Evolutionary conservation across 805 yeast species (phyloP).

Genomic region (Lachancea waltii): DNA sequence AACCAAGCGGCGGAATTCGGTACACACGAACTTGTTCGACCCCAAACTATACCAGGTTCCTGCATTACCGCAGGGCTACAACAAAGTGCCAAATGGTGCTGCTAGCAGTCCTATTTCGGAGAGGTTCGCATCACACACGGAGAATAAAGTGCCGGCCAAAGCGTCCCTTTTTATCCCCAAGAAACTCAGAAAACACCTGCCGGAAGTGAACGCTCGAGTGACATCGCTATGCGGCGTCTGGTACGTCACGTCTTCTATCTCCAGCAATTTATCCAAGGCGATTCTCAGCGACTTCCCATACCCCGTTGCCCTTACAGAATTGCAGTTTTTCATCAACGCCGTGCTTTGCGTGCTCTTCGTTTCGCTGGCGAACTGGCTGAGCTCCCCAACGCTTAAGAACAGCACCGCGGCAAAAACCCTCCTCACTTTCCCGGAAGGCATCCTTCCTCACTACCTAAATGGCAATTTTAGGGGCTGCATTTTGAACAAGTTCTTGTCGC

Average conservation of each 20-base stretch:
- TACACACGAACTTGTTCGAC: slow-evolving; percentile 19
- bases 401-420: slow-evolving; percentile 14
- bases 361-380: slow-evolving; percentile 36
- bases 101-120: neutral
- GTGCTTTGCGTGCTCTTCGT: slow-evolving; percentile 46
- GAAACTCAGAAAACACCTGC: slow-evolving; percentile 18
- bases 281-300: slow-evolving; percentile 63
- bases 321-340: slow-evolving; percentile 75
- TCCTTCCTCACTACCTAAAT: slow-evolving; percentile 29
- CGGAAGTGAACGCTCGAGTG: slow-evolving; percentile 38
- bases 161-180: slow-evolving; percentile 12
- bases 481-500: slow-evolving; percentile 43
- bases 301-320: slow-evolving; percentile 85
- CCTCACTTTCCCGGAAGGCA: slow-evolving; percentile 31
- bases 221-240: slow-evolving; percentile 59
- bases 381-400: slow-evolving; percentile 34
- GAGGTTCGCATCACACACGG: neutral
- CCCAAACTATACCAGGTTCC: slow-evolving; percentile 18
- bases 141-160: slow-evolving; percentile 6
- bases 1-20: slow-evolving; percentile 11
- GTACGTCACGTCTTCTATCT: slow-evolving; percentile 76
- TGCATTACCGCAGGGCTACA: slow-evolving; percentile 11
- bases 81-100: neutral
- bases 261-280: slow-evolving; percentile 74
- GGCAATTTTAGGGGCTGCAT: slow-evolving; percentile 28